Base-by-base conservation (phyloP, 495 filamentous ascomycete genomes). In the Penicillium nucicola region DNA sequence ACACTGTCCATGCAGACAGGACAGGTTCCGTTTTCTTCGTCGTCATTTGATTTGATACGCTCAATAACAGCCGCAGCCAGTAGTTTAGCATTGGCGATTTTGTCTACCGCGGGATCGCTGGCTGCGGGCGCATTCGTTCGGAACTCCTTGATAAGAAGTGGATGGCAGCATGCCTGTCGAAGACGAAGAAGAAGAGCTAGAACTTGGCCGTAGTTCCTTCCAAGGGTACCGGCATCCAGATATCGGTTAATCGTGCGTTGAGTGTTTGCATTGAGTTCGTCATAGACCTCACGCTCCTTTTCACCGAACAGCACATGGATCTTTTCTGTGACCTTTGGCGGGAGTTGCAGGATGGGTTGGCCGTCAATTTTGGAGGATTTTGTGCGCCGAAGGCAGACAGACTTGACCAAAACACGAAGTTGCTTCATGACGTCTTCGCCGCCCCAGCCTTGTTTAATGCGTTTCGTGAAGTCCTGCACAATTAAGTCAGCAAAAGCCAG, bases 291-390 rank as follows among this genome's bases (percentile, higher is more conserved):
- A 6, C 69, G 66, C 58, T 97, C 88, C 30, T 89, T 88, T 4
- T 87, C 75, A 31, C 76, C 80, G 64, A 97, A 93, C n/a, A 80
- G 75, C 9, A 85, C 85, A 53, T 89, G 75, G 1, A 81, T 75
- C 33, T 81, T 75, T 49, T 86, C 76, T 18, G 83, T 84, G 3
- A 79, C 77, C 57, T 93, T 86, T 4, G 77, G 70, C 0, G 90
- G 90, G 2, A 98, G 76, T 7, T 72, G 71, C 37, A 96, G 68
- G 49, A 97, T 95, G 0, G 89, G 90, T 53, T 87, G 75, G 8
- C 92, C 92, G 69, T 97, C 91, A 55, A 96, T 86, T 52, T 79
- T 72, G 6, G 90, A 90, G 10, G 76, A 78, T 70, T 97, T 97
- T 10, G 86, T 95, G 9, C 93, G 84, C 14, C 93, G 85, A 34